Evolutionary conservation across 352 stramenopile species (phyloP), one percentile per base, ranked within the genome.

Genomic region (Phytophthora melonis): DNA sequence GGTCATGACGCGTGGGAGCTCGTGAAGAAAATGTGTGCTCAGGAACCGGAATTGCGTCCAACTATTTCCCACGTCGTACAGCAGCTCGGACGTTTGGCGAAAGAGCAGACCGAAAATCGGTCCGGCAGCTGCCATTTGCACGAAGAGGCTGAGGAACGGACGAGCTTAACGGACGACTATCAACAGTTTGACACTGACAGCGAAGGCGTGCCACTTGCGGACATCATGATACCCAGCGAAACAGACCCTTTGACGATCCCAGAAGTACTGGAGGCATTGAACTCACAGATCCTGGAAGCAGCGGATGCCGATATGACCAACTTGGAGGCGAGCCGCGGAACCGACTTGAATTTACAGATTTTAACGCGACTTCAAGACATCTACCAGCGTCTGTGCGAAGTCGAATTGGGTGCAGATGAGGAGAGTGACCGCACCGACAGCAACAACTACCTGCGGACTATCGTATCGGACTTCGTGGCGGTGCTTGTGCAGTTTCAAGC

Each of bases 21-120:
- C 21, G 70, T 79, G 5, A 74, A 60, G 36, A 73, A 77, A 43
- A 78, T 81, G 75, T 81, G 70, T 36, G 62, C 21, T 8, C 21
- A 25, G 4, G 56, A 72, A 11, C 75, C 75, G 27, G 30, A 63
- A 10, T 10, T 67, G 5, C 75, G 75, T 1, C 66, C 66, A 32
- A 1, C 62, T 21, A 71, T 81, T 49, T 73, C 75, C 9, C 73
- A 72, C 14, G 70, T 78, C 2, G 75, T 79, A 5, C 70, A 72
- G 43, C 63, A 81, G 52, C 70, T 81, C 10, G 41, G 66, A 43
- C 18, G 66, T n/a, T 13, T 73, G 39, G 63, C 36, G 39, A 70
- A 41, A 61, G 54, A 63, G 11, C 45, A 34, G 34, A 0, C 19
- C 18, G 0, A 3, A 45, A 6, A 61, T 21, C 5, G 68, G 60